Percentiles rank a stretch among this genome's conserved stretches.
Conservation (phyloP, 805 yeast genomes). For the Sugiyamaella valdiviana region DNA sequence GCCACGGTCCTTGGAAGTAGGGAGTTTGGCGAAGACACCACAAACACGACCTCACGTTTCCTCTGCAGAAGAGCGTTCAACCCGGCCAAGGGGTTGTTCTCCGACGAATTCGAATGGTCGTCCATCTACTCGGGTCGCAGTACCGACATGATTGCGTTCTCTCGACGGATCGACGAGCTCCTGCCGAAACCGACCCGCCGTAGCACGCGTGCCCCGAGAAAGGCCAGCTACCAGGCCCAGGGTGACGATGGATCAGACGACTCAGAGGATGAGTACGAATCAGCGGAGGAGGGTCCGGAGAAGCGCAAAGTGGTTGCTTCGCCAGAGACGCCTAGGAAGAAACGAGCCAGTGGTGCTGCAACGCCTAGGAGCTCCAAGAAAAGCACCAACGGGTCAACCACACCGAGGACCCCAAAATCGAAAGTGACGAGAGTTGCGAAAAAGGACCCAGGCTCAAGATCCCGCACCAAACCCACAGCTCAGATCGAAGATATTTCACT, state of each 20-base stretch:
- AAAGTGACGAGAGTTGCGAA: not conserved
- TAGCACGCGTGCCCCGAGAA: not conserved
- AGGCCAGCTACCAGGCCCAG: not conserved
- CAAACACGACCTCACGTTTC: conserved; percentile 4
- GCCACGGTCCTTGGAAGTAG: conserved; percentile 8
- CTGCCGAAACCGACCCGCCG: not conserved
- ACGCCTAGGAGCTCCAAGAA: not conserved
- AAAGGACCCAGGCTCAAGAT: not conserved
- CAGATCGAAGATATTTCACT: conserved; percentile 9
- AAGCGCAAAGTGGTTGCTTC: not conserved
- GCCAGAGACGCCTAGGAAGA: conserved; percentile 1
- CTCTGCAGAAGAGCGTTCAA: conserved; percentile 12
- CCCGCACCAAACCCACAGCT: not conserved
- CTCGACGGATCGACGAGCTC: not conserved
- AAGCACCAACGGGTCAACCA: conserved; percentile 8
- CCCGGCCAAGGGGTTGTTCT: not conserved
- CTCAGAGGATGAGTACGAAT: not conserved
- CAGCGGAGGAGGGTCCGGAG: not conserved
- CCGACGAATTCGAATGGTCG: conserved; percentile 15
- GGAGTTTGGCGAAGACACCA: not conserved
- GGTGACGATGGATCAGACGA: not conserved
- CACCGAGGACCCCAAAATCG: conserved; percentile 1
- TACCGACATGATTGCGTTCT: conserved; percentile 7
- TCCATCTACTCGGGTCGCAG: conserved; percentile 11
- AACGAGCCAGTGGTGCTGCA: not conserved